Percentiles rank a stretch among this genome's conserved stretches.
Evolutionary conservation across 2,329 filamentous ascomycete species (phyloP).

Genomic region (Metarhizium guizhouense): DNA sequence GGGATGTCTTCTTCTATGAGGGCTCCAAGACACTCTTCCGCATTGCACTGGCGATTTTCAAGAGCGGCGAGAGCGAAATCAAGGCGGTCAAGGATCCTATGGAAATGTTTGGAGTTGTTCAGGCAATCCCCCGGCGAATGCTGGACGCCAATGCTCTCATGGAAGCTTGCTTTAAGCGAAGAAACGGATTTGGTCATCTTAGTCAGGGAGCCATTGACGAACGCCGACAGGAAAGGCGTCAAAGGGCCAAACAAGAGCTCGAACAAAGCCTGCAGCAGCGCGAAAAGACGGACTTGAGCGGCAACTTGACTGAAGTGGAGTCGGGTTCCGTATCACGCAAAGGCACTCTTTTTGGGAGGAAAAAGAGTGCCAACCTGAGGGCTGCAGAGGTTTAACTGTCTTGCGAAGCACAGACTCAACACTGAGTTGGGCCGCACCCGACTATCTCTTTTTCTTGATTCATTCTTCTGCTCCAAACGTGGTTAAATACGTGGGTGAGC

Average conservation of each 20-base stretch:
- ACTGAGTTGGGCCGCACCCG: no score
- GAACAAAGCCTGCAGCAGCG: conserved; percentile 16
- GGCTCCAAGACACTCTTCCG: conserved; percentile 90
- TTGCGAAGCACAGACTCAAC: neutral
- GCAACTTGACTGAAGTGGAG: conserved; percentile 22
- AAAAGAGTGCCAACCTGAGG: conserved; percentile 19
- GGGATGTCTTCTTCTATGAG: conserved; percentile 95
- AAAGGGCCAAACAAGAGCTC: conserved; percentile 37
- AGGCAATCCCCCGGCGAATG: conserved; percentile 72
- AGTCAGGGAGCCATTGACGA: conserved; percentile 76
- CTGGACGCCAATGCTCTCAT: conserved; percentile 75
- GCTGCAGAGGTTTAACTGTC: conserved; percentile 8
- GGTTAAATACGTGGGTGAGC: conserved; percentile 10
- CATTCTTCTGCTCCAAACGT: conserved; percentile 7
- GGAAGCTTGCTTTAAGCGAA: conserved; percentile 72
- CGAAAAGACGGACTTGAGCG: conserved; percentile 16
- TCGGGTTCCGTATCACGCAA: conserved; percentile 26
- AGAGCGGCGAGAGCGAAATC: conserved; percentile 74
- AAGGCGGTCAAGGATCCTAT: conserved; percentile 73
- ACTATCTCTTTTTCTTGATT: neutral
- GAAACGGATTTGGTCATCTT: conserved; percentile 72
- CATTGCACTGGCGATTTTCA: conserved; percentile 85
- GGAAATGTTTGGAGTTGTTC: conserved; percentile 93
- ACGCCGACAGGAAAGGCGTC: conserved; percentile 59
- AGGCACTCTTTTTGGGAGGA: conserved; percentile 36